Evolutionary conservation across 73 alveolate genomes (phyloP).

Genomic region (Blepharisma stoltei): DNA sequence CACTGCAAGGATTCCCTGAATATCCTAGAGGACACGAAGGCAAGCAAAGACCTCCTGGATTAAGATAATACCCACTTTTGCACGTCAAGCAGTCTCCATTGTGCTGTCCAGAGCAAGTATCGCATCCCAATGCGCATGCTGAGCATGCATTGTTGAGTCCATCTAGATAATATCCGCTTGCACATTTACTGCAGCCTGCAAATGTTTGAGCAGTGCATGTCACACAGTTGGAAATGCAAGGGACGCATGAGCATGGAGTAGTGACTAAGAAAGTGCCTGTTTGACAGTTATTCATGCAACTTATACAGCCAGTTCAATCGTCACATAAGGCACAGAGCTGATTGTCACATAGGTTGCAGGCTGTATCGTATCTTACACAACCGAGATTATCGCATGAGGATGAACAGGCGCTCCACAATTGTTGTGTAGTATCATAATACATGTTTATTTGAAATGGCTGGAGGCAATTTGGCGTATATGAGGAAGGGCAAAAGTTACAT

Average conservation of each 20-base stretch:
- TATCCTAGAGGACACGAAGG: slow-evolving; percentile 3
- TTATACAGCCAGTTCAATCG: neutral
- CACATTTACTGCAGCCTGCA: neutral
- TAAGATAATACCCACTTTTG: neutral
- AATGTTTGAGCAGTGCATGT: neutral
- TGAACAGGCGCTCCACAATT: neutral
- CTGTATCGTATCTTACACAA: neutral
- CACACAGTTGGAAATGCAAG: neutral
- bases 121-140: neutral
- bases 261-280: too few species aligned
- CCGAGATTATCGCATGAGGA: neutral
- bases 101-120: neutral
- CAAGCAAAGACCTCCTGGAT: neutral
- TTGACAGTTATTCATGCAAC: neutral
- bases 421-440: neutral
- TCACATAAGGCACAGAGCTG: neutral
- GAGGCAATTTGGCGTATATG: neutral
- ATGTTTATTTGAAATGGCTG: neutral
- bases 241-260: too few species aligned
- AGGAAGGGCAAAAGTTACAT: neutral
- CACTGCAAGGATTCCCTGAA: neutral
- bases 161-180: neutral
- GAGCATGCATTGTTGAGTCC: neutral
- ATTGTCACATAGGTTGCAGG: neutral
- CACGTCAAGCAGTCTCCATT: neutral